Evolutionary conservation across 2,329 filamentous ascomycete genomes (phyloP).

Genomic region (Coleophoma crateriformis): DNA sequence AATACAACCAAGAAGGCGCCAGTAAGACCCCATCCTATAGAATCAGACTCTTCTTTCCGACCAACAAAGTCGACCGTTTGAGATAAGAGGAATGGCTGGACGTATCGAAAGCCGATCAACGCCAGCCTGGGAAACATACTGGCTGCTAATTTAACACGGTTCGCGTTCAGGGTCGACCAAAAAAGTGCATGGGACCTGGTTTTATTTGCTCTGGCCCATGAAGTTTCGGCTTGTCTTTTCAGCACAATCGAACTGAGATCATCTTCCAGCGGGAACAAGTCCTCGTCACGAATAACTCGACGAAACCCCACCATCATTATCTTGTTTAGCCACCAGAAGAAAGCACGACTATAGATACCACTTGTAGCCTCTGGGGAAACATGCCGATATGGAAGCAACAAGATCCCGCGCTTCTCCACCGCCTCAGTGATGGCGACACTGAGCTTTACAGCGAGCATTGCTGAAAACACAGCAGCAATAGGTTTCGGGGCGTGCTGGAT

Average conservation of each 20-base stretch:
- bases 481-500: constrained; percentile 19
- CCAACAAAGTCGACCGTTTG: constrained; percentile 7
- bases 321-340: constrained; percentile 34
- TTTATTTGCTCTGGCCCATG: constrained; percentile 9
- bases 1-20: constrained; percentile 15
- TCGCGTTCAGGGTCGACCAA: constrained; percentile 16
- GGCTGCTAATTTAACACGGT: constrained; percentile 7
- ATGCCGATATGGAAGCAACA: constrained; percentile 23
- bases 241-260: constrained; percentile 12
- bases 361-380: constrained; percentile 32
- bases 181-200: constrained; percentile 6
- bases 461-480: constrained; percentile 29
- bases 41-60: constrained; percentile 3
- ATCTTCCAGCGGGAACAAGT: constrained; percentile 30
- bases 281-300: constrained; percentile 27
- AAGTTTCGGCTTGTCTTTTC: constrained; percentile 3
- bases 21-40: constrained; percentile 14
- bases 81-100: constrained; percentile 13
- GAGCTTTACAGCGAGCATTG: constrained; percentile 30
- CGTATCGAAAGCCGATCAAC: constrained; percentile 10
- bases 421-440: constrained; percentile 29
- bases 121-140: constrained; percentile 9
- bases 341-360: constrained; percentile 31
- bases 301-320: constrained; percentile 31
- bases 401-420: constrained; percentile 29